Base-by-base conservation (phyloP, 345 rosid species). In the Eucalyptus coolabah region DNA sequence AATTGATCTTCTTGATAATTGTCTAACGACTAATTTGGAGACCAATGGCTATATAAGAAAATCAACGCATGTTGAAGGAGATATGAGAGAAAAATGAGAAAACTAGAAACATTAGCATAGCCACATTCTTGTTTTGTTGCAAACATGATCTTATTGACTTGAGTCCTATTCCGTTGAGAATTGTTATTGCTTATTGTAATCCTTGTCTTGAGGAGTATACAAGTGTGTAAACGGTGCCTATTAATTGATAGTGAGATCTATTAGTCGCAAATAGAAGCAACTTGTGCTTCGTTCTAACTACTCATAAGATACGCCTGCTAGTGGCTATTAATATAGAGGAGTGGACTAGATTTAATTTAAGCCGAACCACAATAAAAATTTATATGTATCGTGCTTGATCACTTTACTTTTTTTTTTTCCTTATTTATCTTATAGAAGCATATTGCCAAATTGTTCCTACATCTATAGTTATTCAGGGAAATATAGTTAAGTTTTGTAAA, bases 311-410 rank as follows among this genome's bases (percentile, higher is more conserved):
- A 19, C 26, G 23, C 59, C 10, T 8, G 5, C 40, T 15, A n/a
- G 21, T 65, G 37, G 6, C 40, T 16, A 16, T 65, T n/a, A n/a
- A 8, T 65, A 7, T 16, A 16, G 6, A 4, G 18, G 40, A 8
- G 17, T 63, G 0, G 9, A 63, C 19, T 14, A 63, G 2, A 30
- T 16, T 65, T n/a, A 5, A n/a, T 67, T 0, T 67, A 67, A 15
- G 1, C 12, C 2, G 2, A 65, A 65, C 6, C 11, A n/a, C 6
- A 8, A 7, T 16, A 16, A 65, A n/a, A 4, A 65, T 65, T 3
- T 15, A 3, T 1, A 1, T 15, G 37, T 5, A 16, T 67, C 3
- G 2, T 63, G 2, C 34, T 63, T 1, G 2, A 30, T 30, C 9
- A 16, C 40, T 16, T 16, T n/a, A 67, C 40, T 65, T n/a, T 15